A percentile compares a stretch with the other conserved stretches of the same genome.
These are phyloP conservation scores for Penicillium antarcticum DNA, from an alignment of 495 filamentous ascomycete species.

Conservation along the genomic window DNA sequence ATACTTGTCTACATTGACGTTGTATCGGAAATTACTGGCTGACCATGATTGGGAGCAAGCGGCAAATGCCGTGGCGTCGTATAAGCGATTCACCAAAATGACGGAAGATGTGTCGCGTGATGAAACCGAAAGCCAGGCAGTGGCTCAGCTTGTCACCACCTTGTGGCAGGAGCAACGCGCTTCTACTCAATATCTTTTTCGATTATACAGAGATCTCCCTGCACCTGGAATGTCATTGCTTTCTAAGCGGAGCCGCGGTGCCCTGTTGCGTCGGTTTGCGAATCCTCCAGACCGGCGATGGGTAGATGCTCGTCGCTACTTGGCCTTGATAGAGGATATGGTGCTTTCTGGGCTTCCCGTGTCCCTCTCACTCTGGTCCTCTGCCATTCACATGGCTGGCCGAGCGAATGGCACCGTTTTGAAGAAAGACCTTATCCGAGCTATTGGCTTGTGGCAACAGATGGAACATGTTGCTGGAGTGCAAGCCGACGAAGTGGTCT, in stretches of 20 bases:
- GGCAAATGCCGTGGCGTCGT: constrained; percentile 13
- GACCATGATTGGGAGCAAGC: constrained; percentile 15
- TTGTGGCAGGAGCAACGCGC: constrained; percentile 35
- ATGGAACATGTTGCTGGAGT: constrained; percentile 76
- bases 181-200: constrained; percentile 55
- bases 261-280: constrained; percentile 67
- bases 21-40: constrained; percentile 15
- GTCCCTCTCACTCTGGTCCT: constrained; percentile 70
- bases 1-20: constrained; percentile 7
- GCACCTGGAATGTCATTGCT: constrained; percentile 66
- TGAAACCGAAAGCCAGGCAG: constrained; percentile 25
- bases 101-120: constrained; percentile 10
- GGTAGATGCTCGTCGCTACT: constrained; percentile 63
- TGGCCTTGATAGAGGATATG: constrained; percentile 81
- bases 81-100: neutral
- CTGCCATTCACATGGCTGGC: constrained; percentile 73
- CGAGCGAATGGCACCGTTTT: constrained; percentile 63
- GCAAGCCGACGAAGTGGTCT: constrained; percentile 66
- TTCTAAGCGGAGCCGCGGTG: constrained; percentile 51
- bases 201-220: constrained; percentile 59
- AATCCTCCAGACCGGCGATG: constrained; percentile 38
- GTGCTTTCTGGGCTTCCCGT: constrained; percentile 62
- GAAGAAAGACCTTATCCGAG: constrained; percentile 62
- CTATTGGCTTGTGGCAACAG: constrained; percentile 79
- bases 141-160: constrained; percentile 40